Evolutionary conservation across 75 land plant genomes (phyloP).

Genomic region (Azolla pinnata): DNA sequence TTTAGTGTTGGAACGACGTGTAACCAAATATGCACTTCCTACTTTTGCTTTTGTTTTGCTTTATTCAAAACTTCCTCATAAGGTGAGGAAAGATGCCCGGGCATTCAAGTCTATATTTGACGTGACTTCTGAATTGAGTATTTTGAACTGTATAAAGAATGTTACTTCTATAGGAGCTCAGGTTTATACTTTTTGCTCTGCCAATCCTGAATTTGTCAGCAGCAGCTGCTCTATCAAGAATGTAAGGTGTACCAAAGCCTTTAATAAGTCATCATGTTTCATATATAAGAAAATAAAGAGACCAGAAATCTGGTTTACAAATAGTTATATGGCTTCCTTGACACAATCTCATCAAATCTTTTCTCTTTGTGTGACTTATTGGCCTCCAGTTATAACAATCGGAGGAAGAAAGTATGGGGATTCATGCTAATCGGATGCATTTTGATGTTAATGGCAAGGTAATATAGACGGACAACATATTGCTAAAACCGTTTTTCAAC

Average conservation of each 20-base stretch:
- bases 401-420: conserved; percentile 63
- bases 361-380: no score
- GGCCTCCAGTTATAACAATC: conserved; percentile 63
- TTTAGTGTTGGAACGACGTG: conserved; percentile 63
- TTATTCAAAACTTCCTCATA: conserved; percentile 94
- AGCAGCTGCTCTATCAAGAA: conserved; percentile 67
- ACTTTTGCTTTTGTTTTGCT: conserved; percentile 65
- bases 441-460: conserved; percentile 54
- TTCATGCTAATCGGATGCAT: conserved; percentile 31
- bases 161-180: conserved; percentile 59
- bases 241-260: conserved; percentile 50
- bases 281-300: no score
- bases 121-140: neutral
- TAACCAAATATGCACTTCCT: conserved; percentile 47
- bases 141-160: neutral
- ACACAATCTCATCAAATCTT: no score
- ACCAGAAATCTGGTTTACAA: no score
- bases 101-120: neutral
- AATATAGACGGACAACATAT: neutral
- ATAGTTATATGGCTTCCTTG: no score
- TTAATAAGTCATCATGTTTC: no score
- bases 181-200: conserved; percentile 77
- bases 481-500: neutral
- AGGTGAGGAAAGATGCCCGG: no score
- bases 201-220: conserved; percentile 88